A percentile compares a stretch with the other conserved stretches of the same genome.
Conservation (phyloP, 305 asterid genomes). For the Petunia hybrid region DNA sequence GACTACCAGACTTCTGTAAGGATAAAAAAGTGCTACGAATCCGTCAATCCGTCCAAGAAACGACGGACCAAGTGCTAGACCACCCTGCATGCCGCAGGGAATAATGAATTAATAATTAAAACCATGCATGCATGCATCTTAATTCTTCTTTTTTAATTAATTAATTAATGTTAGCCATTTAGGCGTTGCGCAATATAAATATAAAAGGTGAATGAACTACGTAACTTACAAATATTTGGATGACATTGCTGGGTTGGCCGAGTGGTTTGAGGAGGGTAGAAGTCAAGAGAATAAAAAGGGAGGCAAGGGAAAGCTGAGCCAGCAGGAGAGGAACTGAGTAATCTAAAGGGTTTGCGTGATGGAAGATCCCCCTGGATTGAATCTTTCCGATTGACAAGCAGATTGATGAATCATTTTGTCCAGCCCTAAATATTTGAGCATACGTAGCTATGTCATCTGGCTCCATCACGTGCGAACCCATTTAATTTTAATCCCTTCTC, state of each 20-base stretch:
- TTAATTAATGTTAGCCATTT: too few species aligned
- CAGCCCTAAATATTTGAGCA: constrained; percentile 36
- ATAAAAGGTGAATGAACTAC: too few species aligned
- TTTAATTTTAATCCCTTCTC: constrained; percentile 12
- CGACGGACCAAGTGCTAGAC: constrained; percentile 45
- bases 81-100: constrained; percentile 36
- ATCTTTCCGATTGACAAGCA: constrained; percentile 37
- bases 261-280: constrained; percentile 45
- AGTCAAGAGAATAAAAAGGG: constrained; percentile 36
- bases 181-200: too few species aligned
- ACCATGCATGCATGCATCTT: background rate
- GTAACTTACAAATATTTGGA: constrained; percentile 46
- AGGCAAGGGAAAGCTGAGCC: constrained; percentile 45
- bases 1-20: constrained; percentile 39
- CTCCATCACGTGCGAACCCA: constrained; percentile 48
- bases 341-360: constrained; percentile 37
- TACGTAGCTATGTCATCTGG: constrained; percentile 42
- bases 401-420: constrained; percentile 36
- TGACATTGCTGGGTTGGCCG: constrained; percentile 47
- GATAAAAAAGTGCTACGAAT: constrained; percentile 39
- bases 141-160: too few species aligned
- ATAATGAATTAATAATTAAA: too few species aligned
- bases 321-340: constrained; percentile 44
- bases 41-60: constrained; percentile 44
- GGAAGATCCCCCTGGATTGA: constrained; percentile 43